Evolutionary conservation across 1,139 yeast genomes (phyloP).

Genomic region (Kurtzmaniella natalensis): DNA sequence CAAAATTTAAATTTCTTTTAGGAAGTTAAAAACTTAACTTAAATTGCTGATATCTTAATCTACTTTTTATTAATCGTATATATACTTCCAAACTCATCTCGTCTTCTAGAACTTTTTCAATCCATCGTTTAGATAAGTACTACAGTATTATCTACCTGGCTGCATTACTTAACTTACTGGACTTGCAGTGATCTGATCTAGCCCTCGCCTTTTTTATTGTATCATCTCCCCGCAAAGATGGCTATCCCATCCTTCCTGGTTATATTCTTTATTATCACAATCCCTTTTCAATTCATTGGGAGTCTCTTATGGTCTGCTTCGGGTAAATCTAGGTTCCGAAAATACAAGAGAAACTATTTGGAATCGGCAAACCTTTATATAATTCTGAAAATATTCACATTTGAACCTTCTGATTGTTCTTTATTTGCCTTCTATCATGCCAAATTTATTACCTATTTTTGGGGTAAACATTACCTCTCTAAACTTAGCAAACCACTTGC

Average conservation of each 20-base stretch:
- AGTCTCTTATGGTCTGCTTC: not conserved
- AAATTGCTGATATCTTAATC: too few species aligned
- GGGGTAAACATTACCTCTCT: not conserved
- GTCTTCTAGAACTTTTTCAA: too few species aligned
- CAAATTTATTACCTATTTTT: not conserved
- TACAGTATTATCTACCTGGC: too few species aligned
- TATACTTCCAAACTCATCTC: too few species aligned
- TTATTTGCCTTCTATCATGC: constrained; percentile 5
- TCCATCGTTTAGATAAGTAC: too few species aligned
- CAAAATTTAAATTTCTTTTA: too few species aligned
- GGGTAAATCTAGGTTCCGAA: not conserved
- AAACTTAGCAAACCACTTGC: constrained; percentile 12
- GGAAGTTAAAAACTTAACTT: too few species aligned
- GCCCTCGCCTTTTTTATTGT: too few species aligned
- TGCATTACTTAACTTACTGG: too few species aligned
- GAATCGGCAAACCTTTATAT: not conserved
- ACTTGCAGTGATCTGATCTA: too few species aligned
- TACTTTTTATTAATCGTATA: too few species aligned
- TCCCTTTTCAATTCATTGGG: not conserved
- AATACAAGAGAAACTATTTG: not conserved
- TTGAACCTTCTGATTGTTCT: constrained; percentile 2
- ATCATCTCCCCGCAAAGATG: too few species aligned
- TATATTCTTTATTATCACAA: not conserved
- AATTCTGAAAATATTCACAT: not conserved
- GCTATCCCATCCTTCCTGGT: not conserved